Conservation (phyloP, 208 protist species). For the Trypanosoma melophagium region DNA sequence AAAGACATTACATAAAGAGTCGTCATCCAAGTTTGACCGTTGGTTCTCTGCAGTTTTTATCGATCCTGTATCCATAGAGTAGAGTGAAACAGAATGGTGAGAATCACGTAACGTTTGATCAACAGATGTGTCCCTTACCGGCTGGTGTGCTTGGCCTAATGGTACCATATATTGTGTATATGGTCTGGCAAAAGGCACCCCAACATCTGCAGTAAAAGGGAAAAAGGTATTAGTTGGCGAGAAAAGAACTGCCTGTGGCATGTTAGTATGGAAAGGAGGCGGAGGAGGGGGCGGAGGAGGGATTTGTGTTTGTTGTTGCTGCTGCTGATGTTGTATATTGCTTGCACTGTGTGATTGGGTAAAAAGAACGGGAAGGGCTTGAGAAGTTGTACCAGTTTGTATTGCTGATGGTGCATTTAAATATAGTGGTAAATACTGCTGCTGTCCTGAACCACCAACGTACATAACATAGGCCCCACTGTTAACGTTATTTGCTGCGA, state of each 20-base stretch:
- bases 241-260: neutral
- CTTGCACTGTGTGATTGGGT: neutral
- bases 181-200: neutral
- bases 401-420: neutral
- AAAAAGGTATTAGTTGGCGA: slow-evolving; percentile 1
- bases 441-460: neutral
- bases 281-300: neutral
- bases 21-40: neutral
- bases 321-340: neutral
- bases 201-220: neutral
- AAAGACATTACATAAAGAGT: neutral
- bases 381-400: neutral
- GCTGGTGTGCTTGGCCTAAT: slow-evolving; percentile 1
- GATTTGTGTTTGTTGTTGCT: neutral
- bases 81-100: neutral
- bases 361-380: neutral
- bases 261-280: too few relatives aligned
- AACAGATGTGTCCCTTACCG: neutral
- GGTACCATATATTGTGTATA: slow-evolving; percentile 3
- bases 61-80: neutral
- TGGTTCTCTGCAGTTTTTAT: neutral
- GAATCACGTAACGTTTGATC: neutral
- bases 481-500: neutral
- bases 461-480: neutral
- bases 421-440: neutral